phyloP scores from a whole-genome alignment of 1,139 yeast genomes.

The Geotrichum cucujoidarum region DNA sequence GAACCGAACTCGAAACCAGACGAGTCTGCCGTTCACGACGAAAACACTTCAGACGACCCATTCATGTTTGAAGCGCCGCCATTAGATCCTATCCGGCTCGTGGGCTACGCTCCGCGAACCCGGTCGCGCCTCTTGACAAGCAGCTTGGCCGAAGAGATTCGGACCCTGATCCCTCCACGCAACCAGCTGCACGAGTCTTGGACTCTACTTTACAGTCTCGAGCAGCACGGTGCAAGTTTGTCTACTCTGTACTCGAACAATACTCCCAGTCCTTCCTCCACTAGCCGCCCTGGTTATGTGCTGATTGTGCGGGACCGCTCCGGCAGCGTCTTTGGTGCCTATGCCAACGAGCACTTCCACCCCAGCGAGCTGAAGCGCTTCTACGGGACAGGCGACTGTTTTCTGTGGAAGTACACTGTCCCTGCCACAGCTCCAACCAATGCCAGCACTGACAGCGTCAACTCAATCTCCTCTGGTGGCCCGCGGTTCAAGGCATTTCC shows the following conservation, averaged over 20 bases:
- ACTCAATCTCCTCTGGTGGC: conserved; percentile 34
- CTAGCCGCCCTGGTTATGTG: conserved; percentile 57
- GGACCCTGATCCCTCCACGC: conserved; percentile 69
- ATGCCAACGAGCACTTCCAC: conserved; percentile 65
- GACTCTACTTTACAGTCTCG: conserved; percentile 73
- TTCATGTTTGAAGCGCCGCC: conserved; percentile 34
- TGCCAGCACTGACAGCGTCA: neutral
- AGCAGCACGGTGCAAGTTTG: conserved; percentile 86
- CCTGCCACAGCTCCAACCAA: neutral
- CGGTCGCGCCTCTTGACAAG: conserved; percentile 49
- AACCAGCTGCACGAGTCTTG: conserved; percentile 73
- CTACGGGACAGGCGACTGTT: conserved; percentile 94
- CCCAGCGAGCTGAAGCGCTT: conserved; percentile 56
- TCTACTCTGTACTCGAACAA: conserved; percentile 57
- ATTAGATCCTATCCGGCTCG: conserved; percentile 45
- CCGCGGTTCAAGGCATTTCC: conserved; percentile 63
- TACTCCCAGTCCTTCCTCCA: conserved; percentile 36
- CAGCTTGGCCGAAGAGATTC: conserved; percentile 67
- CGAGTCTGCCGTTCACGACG: neutral
- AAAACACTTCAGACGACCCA: neutral
- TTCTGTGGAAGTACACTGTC: conserved; percentile 60
- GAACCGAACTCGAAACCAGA: neutral
- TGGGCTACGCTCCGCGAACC: conserved; percentile 58
- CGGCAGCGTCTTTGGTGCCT: conserved; percentile 74
- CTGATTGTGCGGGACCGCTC: conserved; percentile 60